A percentile compares a stretch with the other conserved stretches of the same genome.
Evolutionary conservation across 176 grass and related monocot genomes (phyloP).

Genomic region (Themeda triandra): DNA sequence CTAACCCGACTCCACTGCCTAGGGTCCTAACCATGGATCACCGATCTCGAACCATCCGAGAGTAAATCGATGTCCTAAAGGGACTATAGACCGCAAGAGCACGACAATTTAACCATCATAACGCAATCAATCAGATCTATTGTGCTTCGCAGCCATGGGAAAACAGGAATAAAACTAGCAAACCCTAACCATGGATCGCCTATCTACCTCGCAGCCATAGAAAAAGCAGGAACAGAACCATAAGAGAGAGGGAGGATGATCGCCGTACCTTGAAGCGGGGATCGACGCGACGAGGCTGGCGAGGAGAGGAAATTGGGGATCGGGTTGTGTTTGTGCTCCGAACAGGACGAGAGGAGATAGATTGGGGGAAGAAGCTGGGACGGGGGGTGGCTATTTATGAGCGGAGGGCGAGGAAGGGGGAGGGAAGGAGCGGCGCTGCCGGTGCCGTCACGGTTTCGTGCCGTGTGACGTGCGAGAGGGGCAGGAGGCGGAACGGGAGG

Average conservation of each 20-base stretch:
- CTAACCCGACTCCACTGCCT: too few relatives aligned
- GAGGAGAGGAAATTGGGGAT: background rate
- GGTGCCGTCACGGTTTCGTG: slow-evolving; percentile 1
- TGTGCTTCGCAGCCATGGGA: background rate
- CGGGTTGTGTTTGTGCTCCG: background rate
- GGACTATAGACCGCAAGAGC: background rate
- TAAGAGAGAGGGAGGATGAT: background rate
- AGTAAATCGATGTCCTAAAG: background rate
- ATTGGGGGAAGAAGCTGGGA: background rate
- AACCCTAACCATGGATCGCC: background rate
- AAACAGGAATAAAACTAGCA: background rate
- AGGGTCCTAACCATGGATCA: background rate
- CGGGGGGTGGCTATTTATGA: slow-evolving; percentile 14
- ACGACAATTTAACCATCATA: background rate
- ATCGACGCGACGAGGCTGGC: background rate
- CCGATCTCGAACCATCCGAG: background rate
- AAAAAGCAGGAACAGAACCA: too few relatives aligned
- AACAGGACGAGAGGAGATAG: background rate
- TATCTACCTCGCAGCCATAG: too few relatives aligned
- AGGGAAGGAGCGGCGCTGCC: background rate
- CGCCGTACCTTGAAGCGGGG: slow-evolving; percentile 29
- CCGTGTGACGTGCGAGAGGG: background rate
- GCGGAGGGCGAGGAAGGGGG: background rate
- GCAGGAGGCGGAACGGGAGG: too few relatives aligned
- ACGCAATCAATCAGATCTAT: background rate